Evolutionary conservation across 495 filamentous ascomycete genomes (phyloP), one percentile per base, ranked within the genome.

Genomic region (Talaromyces stipitatus): DNA sequence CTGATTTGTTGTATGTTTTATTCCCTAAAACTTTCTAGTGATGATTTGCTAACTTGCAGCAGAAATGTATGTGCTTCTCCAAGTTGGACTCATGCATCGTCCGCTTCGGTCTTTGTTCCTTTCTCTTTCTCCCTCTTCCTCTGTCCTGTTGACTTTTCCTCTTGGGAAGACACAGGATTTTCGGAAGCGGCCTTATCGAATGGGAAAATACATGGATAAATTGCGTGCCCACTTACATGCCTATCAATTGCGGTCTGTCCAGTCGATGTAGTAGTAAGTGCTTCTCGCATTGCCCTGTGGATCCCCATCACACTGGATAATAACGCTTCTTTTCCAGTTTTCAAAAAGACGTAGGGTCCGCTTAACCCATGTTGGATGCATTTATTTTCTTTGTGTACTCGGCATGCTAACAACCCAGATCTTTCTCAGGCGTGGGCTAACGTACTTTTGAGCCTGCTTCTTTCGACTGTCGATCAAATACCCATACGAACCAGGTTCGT

Each of bases 1-100:
- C 48, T 51, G 24, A 51, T 51, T 51, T 30, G 48, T 14, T 20
- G 48, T 30, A 18, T 51, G 48, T 51, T 51, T 28, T 12, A 30
- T 2, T 28, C 27, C 23, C 27, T 10, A 27, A 22, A 50, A 11
- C 22, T 27, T 27, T 16, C 12, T 22, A 27, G 45, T 48, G 45
- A 48, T 48, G 45, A 26, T 26, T 23, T 48, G 45, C 20, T 18
- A 48, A 48, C 24, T 12, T 48, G 20, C 45, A 24, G 45, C 45
- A 48, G 45, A 23, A 48, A 26, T 18, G 16, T 27, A 24, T 48
- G 45, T 48, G 24, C 45, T 46, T 22, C 43, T 11, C 16, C 22
- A 24, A 16, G 9, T 18, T 36, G 16, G 33, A 36, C 33, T 36
- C 36, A 47, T 26, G 43, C 43, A 47, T 47, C 23, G 43, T 26